Conservation (phyloP, 2,329 filamentous ascomycete genomes). For the Saccharata proteae region DNA sequence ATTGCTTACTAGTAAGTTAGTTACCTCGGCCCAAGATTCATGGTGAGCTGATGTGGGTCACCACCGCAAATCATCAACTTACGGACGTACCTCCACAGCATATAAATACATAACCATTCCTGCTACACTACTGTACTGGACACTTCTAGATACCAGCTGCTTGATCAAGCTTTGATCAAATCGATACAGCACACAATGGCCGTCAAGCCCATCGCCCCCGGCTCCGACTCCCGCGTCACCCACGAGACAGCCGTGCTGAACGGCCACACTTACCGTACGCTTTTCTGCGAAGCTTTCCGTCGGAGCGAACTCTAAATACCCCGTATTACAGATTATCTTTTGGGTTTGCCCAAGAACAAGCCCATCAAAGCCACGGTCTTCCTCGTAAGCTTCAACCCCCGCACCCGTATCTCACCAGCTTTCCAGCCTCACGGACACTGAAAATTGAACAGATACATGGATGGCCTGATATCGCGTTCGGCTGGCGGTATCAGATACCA, state of each 20-base stretch:
- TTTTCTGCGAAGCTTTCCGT: conserved; percentile 16
- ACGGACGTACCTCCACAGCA: no score
- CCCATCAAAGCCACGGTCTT: conserved; percentile 42
- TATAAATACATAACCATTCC: no score
- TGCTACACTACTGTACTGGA: no score
- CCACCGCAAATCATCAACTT: no score
- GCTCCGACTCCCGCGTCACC: conserved; percentile 54
- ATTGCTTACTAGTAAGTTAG: no score
- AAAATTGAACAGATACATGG: conserved; percentile 48
- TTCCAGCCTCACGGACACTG: not conserved
- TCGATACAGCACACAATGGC: conserved; percentile 32
- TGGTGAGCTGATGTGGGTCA: no score
- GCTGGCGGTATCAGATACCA: conserved; percentile 85
- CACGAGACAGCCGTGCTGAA: conserved; percentile 52
- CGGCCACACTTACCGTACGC: conserved; percentile 51
- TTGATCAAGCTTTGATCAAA: no score
- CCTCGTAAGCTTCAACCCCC: conserved; percentile 27
- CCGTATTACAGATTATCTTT: conserved; percentile 35
- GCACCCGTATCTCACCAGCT: not conserved
- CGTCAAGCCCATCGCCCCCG: conserved; percentile 49
- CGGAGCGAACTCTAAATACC: not conserved
- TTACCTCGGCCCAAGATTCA: no score
- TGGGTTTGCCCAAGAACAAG: conserved; percentile 32
- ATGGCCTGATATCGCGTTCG: conserved; percentile 71
- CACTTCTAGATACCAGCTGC: no score